Evolutionary conservation across 2,329 filamentous ascomycete species (phyloP).

Genomic region (Alternaria solani): DNA sequence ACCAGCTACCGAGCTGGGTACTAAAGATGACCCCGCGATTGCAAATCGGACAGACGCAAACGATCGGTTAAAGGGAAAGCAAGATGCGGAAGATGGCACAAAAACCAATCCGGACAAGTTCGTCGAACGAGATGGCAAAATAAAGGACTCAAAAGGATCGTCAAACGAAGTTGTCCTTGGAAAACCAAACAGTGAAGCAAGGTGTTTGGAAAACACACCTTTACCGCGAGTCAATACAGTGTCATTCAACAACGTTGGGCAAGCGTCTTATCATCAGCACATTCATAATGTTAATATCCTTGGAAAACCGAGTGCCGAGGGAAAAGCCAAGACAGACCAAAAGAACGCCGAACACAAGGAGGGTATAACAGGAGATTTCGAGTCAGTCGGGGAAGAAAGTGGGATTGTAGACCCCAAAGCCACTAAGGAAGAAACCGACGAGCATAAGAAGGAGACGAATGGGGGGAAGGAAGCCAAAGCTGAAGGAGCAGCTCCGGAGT

Average conservation of each 20-base stretch:
- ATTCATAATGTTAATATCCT: no score
- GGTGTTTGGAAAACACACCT: no score
- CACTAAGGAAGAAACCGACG: not conserved
- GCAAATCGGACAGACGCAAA: not conserved
- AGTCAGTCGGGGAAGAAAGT: not conserved
- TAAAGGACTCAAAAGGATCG: not conserved
- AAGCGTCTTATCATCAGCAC: no score
- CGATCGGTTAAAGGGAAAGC: not conserved
- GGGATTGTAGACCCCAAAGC: not conserved
- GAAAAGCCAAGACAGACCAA: not conserved
- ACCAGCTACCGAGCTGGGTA: not conserved
- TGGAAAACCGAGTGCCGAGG: not conserved
- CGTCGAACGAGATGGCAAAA: not conserved
- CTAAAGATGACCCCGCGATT: not conserved
- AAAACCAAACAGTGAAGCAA: not conserved
- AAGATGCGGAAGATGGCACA: not conserved
- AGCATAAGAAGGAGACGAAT: not conserved
- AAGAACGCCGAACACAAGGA: not conserved
- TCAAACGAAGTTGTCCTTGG: not conserved
- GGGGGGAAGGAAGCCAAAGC: not conserved
- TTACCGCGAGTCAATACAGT: no score
- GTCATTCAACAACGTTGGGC: no score
- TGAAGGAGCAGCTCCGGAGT: not conserved
- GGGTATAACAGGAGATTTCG: not conserved
- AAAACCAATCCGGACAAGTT: not conserved